phyloP scores from a whole-genome alignment of 306 rosid species.

The Quercus engelmannii region DNA sequence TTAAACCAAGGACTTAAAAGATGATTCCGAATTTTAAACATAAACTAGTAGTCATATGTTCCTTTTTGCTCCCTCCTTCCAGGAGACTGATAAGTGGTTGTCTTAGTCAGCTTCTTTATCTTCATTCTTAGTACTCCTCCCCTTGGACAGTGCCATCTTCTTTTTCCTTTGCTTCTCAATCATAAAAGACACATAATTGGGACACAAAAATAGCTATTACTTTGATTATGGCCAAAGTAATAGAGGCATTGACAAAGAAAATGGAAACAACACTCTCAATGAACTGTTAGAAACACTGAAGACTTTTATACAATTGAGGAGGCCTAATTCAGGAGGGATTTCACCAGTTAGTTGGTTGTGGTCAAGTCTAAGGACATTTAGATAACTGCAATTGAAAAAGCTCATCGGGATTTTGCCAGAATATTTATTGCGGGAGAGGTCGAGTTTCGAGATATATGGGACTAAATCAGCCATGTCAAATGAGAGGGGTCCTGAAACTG shows the following conservation, averaged over 20 bases:
- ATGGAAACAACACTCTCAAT: conserved; percentile 7
- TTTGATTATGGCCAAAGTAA: not conserved
- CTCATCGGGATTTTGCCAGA: conserved; percentile 24
- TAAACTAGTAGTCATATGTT: no score
- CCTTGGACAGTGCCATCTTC: no score
- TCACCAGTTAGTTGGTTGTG: conserved; percentile 55
- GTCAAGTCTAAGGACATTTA: conserved; percentile 59
- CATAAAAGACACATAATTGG: no score
- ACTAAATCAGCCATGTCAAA: not conserved
- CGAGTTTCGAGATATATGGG: accelerated
- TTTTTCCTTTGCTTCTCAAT: no score
- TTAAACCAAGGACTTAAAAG: no score
- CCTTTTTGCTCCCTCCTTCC: no score
- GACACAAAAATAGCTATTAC: not conserved
- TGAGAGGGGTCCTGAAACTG: conserved; percentile 33
- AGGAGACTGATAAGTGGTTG: no score
- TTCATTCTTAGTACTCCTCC: no score
- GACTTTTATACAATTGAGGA: conserved; percentile 39
- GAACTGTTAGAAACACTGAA: conserved; percentile 50
- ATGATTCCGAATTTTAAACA: no score
- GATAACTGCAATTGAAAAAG: conserved; percentile 46
- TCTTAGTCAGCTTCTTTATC: no score
- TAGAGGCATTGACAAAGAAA: not conserved
- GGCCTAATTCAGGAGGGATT: conserved; percentile 44
- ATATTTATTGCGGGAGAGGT: no score